A percentile compares a stretch with the other conserved stretches of the same genome.
These are phyloP conservation scores for Mortierella sp. DNA, from an alignment of 371 early-diverging fungal genomes.

Conservation along the genomic window DNA sequence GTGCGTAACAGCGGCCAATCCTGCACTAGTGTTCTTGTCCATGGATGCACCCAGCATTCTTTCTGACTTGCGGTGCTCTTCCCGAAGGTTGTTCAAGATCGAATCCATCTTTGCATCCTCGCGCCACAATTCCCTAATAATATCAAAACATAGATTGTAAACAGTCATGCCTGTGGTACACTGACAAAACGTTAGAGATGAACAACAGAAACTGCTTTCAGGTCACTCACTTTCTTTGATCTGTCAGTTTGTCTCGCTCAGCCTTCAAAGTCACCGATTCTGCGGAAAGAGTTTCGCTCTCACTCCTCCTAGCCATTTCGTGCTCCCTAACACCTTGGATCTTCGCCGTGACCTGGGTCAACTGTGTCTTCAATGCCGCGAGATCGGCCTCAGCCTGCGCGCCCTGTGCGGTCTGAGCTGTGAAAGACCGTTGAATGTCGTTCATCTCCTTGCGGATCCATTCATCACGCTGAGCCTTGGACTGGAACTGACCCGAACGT, in stretches of 20 bases:
- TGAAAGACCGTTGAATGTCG: conserved; percentile 67
- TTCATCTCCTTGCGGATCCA: conserved; percentile 82
- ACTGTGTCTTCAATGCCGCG: conserved; percentile 12
- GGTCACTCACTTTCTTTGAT: conserved; percentile 75
- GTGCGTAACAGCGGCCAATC: conserved; percentile 78
- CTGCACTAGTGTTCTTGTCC: conserved; percentile 84
- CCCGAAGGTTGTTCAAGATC: conserved; percentile 73
- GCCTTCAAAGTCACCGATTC: conserved; percentile 58
- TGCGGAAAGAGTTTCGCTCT: conserved; percentile 52
- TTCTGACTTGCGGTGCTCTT: conserved; percentile 85
- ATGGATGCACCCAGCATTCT: conserved; percentile 79
- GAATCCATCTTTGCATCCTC: conserved; percentile 87
- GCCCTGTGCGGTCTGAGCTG: conserved; percentile 65
- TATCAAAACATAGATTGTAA: background rate
- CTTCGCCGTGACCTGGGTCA: conserved; percentile 50
- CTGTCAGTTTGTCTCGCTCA: conserved; percentile 76
- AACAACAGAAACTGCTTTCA: background rate
- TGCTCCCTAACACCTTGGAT: conserved; percentile 64
- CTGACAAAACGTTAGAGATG: background rate
- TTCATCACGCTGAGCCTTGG: conserved; percentile 78
- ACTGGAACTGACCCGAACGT: conserved; percentile 80
- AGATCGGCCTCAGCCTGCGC: conserved; percentile 17
- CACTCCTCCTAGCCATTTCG: conserved; percentile 57
- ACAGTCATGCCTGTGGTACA: background rate
- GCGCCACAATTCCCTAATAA: conserved; percentile 82